These are phyloP conservation scores for Trichoderma citrinoviride DNA, from an alignment of 2,329 filamentous ascomycete species.

Conservation along the genomic window DNA sequence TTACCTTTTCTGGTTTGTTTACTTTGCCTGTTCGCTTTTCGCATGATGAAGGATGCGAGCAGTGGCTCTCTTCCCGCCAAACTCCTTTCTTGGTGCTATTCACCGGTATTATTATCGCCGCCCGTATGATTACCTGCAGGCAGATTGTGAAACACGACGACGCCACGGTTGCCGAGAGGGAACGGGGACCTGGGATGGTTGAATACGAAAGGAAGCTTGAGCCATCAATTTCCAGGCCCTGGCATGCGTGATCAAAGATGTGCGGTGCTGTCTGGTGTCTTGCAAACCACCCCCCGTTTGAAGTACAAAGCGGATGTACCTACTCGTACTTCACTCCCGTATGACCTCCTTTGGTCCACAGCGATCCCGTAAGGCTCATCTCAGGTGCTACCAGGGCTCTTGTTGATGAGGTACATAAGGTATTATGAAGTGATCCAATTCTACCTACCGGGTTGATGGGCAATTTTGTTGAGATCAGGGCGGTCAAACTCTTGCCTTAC, in stretches of 20 bases:
- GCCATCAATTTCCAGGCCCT: conserved; percentile 19
- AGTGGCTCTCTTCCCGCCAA: background rate
- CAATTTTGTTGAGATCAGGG: conserved; percentile 12
- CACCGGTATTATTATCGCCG: background rate
- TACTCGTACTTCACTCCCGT: background rate
- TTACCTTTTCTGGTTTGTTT: conserved; percentile 7
- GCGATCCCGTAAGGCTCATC: conserved; percentile 2
- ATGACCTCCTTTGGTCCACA: conserved; percentile 11
- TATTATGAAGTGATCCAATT: background rate
- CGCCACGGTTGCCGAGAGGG: conserved; percentile 12
- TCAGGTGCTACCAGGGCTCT: too few relatives aligned
- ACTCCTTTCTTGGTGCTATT: background rate
- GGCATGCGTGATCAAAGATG: conserved; percentile 11
- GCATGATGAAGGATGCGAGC: background rate
- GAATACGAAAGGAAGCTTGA: conserved; percentile 19
- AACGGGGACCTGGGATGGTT: background rate
- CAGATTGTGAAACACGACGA: conserved; percentile 11
- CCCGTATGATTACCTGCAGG: conserved; percentile 4
- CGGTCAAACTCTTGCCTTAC: background rate
- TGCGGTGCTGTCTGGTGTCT: conserved; percentile 15
- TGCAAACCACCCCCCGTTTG: background rate
- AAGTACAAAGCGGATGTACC: background rate
- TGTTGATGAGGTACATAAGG: too few relatives aligned
- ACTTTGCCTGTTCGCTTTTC: background rate
- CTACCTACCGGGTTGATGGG: background rate